A percentile compares a stretch with the other conserved stretches of the same genome.
Evolutionary conservation across 495 filamentous ascomycete genomes (phyloP).

Genomic region (Penicillium riverlandense): DNA sequence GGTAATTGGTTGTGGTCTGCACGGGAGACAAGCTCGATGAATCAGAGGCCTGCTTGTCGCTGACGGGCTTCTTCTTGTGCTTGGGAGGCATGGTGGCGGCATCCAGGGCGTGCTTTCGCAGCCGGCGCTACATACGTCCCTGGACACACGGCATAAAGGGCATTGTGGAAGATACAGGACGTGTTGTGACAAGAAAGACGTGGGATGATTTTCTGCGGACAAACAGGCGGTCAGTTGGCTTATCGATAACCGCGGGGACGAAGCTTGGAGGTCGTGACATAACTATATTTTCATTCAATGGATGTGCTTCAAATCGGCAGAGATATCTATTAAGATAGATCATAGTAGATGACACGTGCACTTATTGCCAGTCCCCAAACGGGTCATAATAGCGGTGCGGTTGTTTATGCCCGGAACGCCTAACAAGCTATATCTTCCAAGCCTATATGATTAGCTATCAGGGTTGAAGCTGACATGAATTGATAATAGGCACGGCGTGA

Average conservation of each 20-base stretch:
- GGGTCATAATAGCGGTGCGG: no score
- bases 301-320: no score
- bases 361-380: no score
- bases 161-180: background rate
- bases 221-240: constrained; percentile 20
- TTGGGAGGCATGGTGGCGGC: constrained; percentile 46
- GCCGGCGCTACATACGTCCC: constrained; percentile 23
- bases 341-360: no score
- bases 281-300: no score
- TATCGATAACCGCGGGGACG: constrained; percentile 5
- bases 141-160: constrained; percentile 10
- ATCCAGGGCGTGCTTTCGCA: constrained; percentile 14
- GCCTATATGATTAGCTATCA: no score
- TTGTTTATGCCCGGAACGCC: no score
- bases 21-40: constrained; percentile 20
- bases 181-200: constrained; percentile 1
- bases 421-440: no score
- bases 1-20: constrained; percentile 56
- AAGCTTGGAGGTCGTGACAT: no score
- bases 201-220: constrained; percentile 5
- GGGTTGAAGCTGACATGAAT: no score
- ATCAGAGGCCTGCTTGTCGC: constrained; percentile 27
- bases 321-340: no score
- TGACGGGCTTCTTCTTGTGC: constrained; percentile 33
- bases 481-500: no score